Evolutionary conservation across 208 protist species (phyloP), one percentile per base, ranked within the genome.

Genomic region (Tritrichomonas foetus): DNA sequence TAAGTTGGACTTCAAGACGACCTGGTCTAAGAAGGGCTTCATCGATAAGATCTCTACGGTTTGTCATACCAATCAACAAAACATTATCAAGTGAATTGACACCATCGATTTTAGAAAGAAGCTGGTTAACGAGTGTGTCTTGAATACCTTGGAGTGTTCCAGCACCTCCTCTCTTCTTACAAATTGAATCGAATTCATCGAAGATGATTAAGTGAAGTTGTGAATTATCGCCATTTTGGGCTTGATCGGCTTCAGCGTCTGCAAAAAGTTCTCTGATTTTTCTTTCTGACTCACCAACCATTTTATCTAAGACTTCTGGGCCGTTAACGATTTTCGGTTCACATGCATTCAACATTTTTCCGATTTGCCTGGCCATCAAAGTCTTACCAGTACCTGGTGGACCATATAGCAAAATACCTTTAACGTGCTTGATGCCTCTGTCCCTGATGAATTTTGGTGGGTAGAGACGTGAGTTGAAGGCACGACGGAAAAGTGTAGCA

Each of bases 141-240:
- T 94, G 64, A 13, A 99, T 98, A 80, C 99, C 99, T 5, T 98
- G 99, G 50, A 97, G 97, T 95, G 98, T 97, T 30, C 96, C 95
- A 14, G 96, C 95, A 5, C 96, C 96, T 66, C 98, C 98, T 94
- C 98, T 96, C 95, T 98, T 96, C 95, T 99, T 99, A 95, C 98
- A 99, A 95, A 99, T 99, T 61, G 99, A 98, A 96, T 99, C 99
- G 95, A 99, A 98, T 96, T 99, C 99, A 96, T 99, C 99, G 94
- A 99, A 99, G 94, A 99, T 99, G 95, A 99, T 99, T 47, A 99
- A 97, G 95, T 99, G 99, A 33, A 99, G 95, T 61, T 98, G 96
- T 13, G 95, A 84, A 27, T 95, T 82, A 30, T 95, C 95, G 2
- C 94, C 94, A 69, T 95, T 95, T 78, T 94, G 47, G 27, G 89